Evolutionary conservation across 495 filamentous ascomycete genomes (phyloP).

Genomic region (Hypoxylon trugodes): DNA sequence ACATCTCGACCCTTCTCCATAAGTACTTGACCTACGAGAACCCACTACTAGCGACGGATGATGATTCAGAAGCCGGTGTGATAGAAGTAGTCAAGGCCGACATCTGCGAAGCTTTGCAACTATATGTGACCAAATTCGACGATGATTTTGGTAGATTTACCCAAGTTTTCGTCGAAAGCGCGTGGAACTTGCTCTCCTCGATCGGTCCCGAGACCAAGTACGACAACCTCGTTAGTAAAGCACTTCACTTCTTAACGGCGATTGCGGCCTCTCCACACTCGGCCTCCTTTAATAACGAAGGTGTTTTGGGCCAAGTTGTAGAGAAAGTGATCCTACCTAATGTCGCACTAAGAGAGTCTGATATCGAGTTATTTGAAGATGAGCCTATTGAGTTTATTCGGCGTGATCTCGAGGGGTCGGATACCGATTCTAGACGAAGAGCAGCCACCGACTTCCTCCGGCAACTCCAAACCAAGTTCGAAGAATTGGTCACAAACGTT

Average conservation of each 20-base stretch:
- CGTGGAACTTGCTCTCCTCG: constrained; percentile 88
- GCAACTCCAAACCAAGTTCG: constrained; percentile 86
- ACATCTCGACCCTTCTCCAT: constrained; percentile 80
- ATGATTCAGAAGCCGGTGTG: constrained; percentile 84
- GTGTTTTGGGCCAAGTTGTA: constrained; percentile 79
- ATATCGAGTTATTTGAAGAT: constrained; percentile 96
- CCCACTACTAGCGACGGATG: constrained; percentile 77
- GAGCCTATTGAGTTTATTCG: constrained; percentile 99
- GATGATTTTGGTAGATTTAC: constrained; percentile 86
- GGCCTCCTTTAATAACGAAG: constrained; percentile 80
- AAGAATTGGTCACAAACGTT: constrained; percentile 79
- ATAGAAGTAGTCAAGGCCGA: constrained; percentile 88
- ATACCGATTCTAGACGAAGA: constrained; percentile 89
- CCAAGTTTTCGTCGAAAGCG: constrained; percentile 81
- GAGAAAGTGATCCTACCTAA: constrained; percentile 97
- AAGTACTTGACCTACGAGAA: constrained; percentile 95
- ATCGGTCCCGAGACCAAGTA: constrained; percentile 89
- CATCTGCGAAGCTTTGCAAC: constrained; percentile 85
- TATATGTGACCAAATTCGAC: constrained; percentile 92
- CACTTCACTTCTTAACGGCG: constrained; percentile 91
- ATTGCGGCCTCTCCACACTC: constrained; percentile 83
- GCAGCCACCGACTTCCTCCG: constrained; percentile 94
- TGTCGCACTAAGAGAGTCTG: constrained; percentile 85
- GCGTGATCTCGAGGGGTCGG: constrained; percentile 93
- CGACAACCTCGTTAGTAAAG: constrained; percentile 94